Base-by-base conservation (phyloP, 1,284 basidiomycete genomes). In the Xanthoconium separans region DNA sequence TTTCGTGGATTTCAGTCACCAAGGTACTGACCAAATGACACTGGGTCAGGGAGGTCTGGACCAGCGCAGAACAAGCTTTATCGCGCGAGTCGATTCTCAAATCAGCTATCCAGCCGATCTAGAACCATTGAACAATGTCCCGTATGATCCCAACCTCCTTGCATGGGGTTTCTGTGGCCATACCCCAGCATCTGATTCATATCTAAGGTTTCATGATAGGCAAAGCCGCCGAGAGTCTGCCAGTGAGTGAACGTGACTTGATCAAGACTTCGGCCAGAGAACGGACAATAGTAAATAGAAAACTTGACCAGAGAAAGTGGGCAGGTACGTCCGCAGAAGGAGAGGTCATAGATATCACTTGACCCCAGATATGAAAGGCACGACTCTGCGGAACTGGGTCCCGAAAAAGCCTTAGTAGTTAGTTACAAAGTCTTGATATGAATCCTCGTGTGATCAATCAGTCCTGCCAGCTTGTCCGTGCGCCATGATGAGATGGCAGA, bases 331-430 rank as follows among this genome's bases (percentile, higher is more conserved):
- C 37, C 18, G 16, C 31, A 44, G 39, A 31, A 30, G 36, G 39
- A 33, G 46, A 45, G 11, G 16, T 47, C 47, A 42, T 41, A 29
- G 48, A 44, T 47, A 50, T 50, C 50, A 40, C 43, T 41, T 46
- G 58, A 61, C 44, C 55, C 41, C 27, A 63, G 63, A 65, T 61
- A 61, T 65, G 60, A 61, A 54, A 46, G 16, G 10, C 42, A 44
- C 29, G 50, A 45, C 33, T 22, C 42, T 33, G 27, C 7, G 37
- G 37, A 6, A 31, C 40, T n/a, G 37, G 13, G 15, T 22, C 43
- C 43, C 39, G 41, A 54, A 58, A 24, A 9, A 45, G 30, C 29
- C 46, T 41, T n/a, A n/a, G n/a, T n/a, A 33, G 50, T 11, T 40
- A n/a, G 44, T 43, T 39, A 34, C 24, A 30, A 10, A 41, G 41